Percentiles rank a stretch among this genome's conserved stretches.
These are phyloP conservation scores for Tillandsia leiboldiana DNA, from an alignment of 176 grass and related monocot species.

Conservation along the genomic window DNA sequence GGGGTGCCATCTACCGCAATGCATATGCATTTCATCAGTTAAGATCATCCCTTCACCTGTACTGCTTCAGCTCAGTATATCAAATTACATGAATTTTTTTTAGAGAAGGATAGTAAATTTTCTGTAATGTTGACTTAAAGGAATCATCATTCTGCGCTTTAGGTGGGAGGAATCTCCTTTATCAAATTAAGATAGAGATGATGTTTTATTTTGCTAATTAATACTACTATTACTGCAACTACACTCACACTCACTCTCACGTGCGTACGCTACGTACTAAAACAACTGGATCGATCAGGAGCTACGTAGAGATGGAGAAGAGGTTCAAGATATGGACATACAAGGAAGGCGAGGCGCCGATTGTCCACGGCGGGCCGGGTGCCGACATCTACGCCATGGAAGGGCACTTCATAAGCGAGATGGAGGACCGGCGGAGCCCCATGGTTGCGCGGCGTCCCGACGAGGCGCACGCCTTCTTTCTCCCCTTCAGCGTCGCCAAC, in stretches of 20 bases:
- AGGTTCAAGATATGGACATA: slow-evolving; percentile 77
- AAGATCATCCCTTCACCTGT: slow-evolving; percentile 6
- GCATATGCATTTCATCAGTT: slow-evolving; percentile 59
- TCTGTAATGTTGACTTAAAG: too few species aligned
- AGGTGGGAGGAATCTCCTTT: too few species aligned
- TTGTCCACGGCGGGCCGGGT: slow-evolving; percentile 45
- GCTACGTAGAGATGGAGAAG: slow-evolving; percentile 89
- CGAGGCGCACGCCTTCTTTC: slow-evolving; percentile 73
- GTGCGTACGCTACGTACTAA: neutral
- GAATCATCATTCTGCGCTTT: too few species aligned
- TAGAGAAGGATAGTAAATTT: too few species aligned
- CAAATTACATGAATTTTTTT: too few species aligned
- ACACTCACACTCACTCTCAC: too few species aligned
- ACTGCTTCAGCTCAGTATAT: neutral
- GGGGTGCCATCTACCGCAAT: slow-evolving; percentile 74
- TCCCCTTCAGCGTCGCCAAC: slow-evolving; percentile 67
- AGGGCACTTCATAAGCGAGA: slow-evolving; percentile 79
- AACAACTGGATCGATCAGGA: slow-evolving; percentile 24
- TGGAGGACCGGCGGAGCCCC: slow-evolving; percentile 50
- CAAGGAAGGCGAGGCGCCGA: slow-evolving; percentile 65
- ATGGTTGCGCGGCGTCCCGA: slow-evolving; percentile 35
- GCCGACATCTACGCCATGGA: slow-evolving; percentile 81
- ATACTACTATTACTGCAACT: too few species aligned
- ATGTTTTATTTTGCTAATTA: too few species aligned
- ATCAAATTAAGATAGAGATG: too few species aligned